These are phyloP conservation scores for Pseudogymnoascus sp. DNA, from an alignment of 2,329 filamentous ascomycete genomes.

Conservation along the genomic window DNA sequence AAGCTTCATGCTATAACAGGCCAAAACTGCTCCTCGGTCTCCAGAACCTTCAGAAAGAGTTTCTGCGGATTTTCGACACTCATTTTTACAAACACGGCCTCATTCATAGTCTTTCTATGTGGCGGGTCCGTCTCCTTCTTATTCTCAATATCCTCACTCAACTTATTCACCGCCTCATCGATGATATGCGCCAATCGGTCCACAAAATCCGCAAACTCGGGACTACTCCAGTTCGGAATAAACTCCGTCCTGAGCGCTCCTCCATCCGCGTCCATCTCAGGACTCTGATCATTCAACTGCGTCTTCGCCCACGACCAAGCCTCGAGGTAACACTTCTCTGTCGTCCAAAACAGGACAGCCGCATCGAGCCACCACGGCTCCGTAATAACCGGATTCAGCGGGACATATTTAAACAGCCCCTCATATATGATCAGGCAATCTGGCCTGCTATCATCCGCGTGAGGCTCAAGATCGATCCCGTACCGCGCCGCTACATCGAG, in stretches of 20 bases:
- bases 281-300: conserved; percentile 25
- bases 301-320: conserved; percentile 47
- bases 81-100: conserved; percentile 35
- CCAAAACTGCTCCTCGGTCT: conserved; percentile 53
- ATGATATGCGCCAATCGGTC: conserved; percentile 45
- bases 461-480: conserved; percentile 39
- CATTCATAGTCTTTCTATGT: conserved; percentile 32
- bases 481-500: conserved; percentile 55
- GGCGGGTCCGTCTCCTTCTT: conserved; percentile 25
- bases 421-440: conserved; percentile 35
- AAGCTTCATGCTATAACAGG: conserved; percentile 31
- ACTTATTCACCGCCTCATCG: conserved; percentile 40
- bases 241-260: conserved; percentile 57
- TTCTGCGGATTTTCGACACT: not conserved
- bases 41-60: conserved; percentile 37
- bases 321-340: conserved; percentile 56
- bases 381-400: not conserved
- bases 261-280: conserved; percentile 47
- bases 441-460: conserved; percentile 18
- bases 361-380: conserved; percentile 45
- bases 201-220: conserved; percentile 54
- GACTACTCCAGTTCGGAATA: conserved; percentile 60
- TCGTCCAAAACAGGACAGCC: conserved; percentile 68
- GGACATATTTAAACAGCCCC: conserved; percentile 46
- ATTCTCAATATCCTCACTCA: conserved; percentile 30